Evolutionary conservation across 2,329 filamentous ascomycete species (phyloP).

Genomic region (Exophiala oligosperma): DNA sequence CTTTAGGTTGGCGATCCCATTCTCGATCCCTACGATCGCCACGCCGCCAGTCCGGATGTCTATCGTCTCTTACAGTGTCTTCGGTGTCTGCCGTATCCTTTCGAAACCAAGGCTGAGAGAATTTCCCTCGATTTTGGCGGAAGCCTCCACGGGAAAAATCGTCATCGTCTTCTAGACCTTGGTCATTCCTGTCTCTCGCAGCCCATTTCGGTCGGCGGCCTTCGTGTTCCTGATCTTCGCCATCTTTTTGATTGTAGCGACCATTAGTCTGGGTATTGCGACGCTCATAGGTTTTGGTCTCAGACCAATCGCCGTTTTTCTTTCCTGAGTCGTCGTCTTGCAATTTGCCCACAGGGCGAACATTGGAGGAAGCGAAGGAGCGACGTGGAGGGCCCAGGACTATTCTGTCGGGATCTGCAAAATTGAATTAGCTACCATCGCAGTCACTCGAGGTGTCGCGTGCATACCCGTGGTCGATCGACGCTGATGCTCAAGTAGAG

Average conservation of each 20-base stretch:
- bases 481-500: constrained; percentile 46
- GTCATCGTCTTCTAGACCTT: constrained; percentile 20
- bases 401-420: constrained; percentile 67
- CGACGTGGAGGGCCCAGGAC: constrained; percentile 82
- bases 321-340: constrained; percentile 16
- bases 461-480: constrained; percentile 48
- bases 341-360: constrained; percentile 50
- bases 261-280: constrained; percentile 20
- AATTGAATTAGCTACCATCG: constrained; percentile 29
- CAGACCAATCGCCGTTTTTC: constrained; percentile 14
- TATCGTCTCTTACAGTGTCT: constrained; percentile 49
- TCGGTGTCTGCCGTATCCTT: constrained; percentile 50
- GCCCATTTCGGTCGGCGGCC: constrained; percentile 25
- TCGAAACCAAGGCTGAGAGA: constrained; percentile 74
- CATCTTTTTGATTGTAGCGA: constrained; percentile 17
- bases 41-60: constrained; percentile 66
- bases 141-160: constrained; percentile 13
- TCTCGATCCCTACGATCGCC: constrained; percentile 51
- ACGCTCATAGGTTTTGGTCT: constrained; percentile 8
- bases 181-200: constrained; percentile 24
- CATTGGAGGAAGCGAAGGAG: constrained; percentile 73
- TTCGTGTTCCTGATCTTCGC: constrained; percentile 17
- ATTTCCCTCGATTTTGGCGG: constrained; percentile 47
- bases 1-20: constrained; percentile 53
- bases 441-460: constrained; percentile 33